A percentile compares a stretch with the other conserved stretches of the same genome.
Evolutionary conservation across 2,329 filamentous ascomycete species (phyloP).

Genomic region (Colletotrichum sublineola): DNA sequence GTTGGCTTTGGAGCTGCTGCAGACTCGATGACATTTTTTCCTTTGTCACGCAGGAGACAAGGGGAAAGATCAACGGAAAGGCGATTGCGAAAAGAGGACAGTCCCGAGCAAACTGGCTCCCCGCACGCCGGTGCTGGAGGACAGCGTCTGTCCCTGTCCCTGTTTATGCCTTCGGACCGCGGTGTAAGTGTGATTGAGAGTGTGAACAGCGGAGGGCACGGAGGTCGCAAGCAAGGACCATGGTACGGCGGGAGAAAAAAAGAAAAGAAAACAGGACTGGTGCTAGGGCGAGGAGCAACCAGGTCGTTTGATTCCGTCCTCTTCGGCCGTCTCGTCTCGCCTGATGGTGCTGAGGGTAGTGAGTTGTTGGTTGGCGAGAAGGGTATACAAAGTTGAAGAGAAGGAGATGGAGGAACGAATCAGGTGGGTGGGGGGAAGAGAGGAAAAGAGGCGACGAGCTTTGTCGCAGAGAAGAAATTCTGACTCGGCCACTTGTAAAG

Average conservation of each 20-base stretch:
- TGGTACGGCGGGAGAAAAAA: slow-evolving; percentile 5
- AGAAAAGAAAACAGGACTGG: neutral
- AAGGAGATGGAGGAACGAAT: slow-evolving; percentile 5
- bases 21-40: slow-evolving; percentile 58
- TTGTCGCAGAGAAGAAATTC: slow-evolving; percentile 32
- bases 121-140: slow-evolving; percentile 37
- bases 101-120: slow-evolving; percentile 30
- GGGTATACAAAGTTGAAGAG: slow-evolving; percentile 3
- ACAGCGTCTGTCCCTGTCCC: slow-evolving; percentile 38
- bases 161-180: slow-evolving; percentile 36
- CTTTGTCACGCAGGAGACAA: slow-evolving; percentile 44
- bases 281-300: slow-evolving; percentile 11
- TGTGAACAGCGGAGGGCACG: slow-evolving; percentile 28
- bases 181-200: slow-evolving; percentile 36
- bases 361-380: slow-evolving; percentile 8
- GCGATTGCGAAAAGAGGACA: slow-evolving; percentile 29
- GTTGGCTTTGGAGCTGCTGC: slow-evolving; percentile 50
- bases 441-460: slow-evolving; percentile 29
- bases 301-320: slow-evolving; percentile 25
- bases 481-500: slow-evolving; percentile 26
- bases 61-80: slow-evolving; percentile 48
- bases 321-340: neutral
- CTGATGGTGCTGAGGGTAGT: neutral
- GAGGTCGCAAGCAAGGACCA: slow-evolving; percentile 26
- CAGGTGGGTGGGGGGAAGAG: slow-evolving; percentile 3